A percentile compares a stretch with the other conserved stretches of the same genome.
These are phyloP conservation scores for Ceratorhiza oryzae-sativae DNA, from an alignment of 1,284 basidiomycete genomes.

Conservation along the genomic window DNA sequence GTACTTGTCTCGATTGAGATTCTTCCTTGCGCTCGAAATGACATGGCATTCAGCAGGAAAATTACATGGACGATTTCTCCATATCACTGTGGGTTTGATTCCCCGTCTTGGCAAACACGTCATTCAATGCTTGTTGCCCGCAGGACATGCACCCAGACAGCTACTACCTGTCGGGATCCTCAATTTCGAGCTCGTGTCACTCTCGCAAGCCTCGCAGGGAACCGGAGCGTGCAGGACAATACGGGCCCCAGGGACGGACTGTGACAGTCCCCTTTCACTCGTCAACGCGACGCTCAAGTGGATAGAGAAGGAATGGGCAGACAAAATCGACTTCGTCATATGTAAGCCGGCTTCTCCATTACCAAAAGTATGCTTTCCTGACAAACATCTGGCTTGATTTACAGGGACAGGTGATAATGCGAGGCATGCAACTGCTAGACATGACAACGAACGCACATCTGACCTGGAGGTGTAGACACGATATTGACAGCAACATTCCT, in stretches of 20 bases:
- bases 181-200: slow-evolving; percentile 68
- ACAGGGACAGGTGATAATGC: slow-evolving; percentile 93
- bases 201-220: slow-evolving; percentile 58
- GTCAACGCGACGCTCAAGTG: slow-evolving; percentile 84
- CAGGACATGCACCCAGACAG: slow-evolving; percentile 80
- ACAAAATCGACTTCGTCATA: slow-evolving; percentile 89
- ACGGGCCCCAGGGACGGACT: slow-evolving; percentile 77
- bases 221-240: slow-evolving; percentile 57
- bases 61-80: slow-evolving; percentile 75
- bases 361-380: not conserved
- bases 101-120: slow-evolving; percentile 3
- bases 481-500: slow-evolving; percentile 82
- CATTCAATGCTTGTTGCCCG: not conserved
- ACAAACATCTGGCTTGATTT: not conserved
- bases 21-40: not conserved
- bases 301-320: slow-evolving; percentile 79
- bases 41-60: slow-evolving; percentile 49
- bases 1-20: slow-evolving; percentile 28
- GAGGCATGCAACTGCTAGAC: slow-evolving; percentile 57
- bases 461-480: slow-evolving; percentile 66
- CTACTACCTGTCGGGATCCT: slow-evolving; percentile 60
- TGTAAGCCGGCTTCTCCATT: slow-evolving; percentile 58
- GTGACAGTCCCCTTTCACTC: slow-evolving; percentile 82
- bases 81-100: slow-evolving; percentile 60
- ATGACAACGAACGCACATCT: not conserved